Conservation (phyloP, 2,329 filamentous ascomycete species). For the Penicillium sp. region DNA sequence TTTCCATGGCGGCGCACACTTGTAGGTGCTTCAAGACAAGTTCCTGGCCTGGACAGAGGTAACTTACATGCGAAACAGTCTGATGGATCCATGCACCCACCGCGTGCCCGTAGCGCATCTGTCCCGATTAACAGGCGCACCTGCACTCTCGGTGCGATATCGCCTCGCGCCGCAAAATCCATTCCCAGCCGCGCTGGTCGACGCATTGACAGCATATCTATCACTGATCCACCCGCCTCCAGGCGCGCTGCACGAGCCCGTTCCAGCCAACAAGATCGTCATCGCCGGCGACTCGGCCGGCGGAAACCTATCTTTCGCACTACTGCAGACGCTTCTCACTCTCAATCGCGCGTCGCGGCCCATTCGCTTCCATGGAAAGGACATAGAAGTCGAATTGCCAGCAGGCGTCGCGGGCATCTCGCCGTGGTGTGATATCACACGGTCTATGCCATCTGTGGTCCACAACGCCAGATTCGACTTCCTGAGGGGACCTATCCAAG, state of each 20-base stretch:
- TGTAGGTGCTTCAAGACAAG: slow-evolving; percentile 29
- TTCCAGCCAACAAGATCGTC: slow-evolving; percentile 46
- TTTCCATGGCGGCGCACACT: slow-evolving; percentile 49
- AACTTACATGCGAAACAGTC: no score
- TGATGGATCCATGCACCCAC: slow-evolving; percentile 47
- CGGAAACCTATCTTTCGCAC: slow-evolving; percentile 41
- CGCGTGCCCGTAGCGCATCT: slow-evolving; percentile 39
- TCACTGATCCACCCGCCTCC: slow-evolving; percentile 46
- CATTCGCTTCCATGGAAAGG: slow-evolving; percentile 42
- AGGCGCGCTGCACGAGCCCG: slow-evolving; percentile 42
- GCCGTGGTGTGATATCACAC: slow-evolving; percentile 45
- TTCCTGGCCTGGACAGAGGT: no score
- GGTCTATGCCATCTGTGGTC: slow-evolving; percentile 42
- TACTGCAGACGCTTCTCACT: slow-evolving; percentile 45
- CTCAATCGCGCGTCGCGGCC: slow-evolving; percentile 35
- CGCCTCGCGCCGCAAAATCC: slow-evolving; percentile 49
- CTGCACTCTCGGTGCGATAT: slow-evolving; percentile 46
- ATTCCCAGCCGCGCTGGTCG: slow-evolving; percentile 48
- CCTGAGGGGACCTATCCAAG: slow-evolving; percentile 31
- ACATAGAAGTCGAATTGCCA: slow-evolving; percentile 42
- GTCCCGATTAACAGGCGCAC: slow-evolving; percentile 41
- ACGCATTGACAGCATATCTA: slow-evolving; percentile 49
- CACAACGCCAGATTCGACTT: slow-evolving; percentile 44
- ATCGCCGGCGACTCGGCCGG: slow-evolving; percentile 49
- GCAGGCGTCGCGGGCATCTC: slow-evolving; percentile 41